Evolutionary conservation across 2,329 filamentous ascomycete species (phyloP), one percentile per base, ranked within the genome.

Genomic region (Paradendryphiella salina): DNA sequence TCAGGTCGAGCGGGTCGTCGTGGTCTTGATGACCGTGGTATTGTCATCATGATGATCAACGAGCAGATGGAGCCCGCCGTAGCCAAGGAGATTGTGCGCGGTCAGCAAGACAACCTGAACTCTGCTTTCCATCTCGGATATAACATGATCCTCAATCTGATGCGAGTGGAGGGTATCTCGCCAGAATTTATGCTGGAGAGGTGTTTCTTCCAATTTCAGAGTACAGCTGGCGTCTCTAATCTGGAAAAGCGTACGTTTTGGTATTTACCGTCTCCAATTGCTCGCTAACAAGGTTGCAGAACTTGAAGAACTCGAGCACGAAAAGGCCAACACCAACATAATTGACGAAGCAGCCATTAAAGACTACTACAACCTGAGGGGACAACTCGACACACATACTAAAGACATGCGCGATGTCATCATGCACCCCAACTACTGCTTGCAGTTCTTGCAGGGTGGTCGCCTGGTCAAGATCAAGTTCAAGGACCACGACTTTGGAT

Each of bases 21-120:
- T 84, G 94, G 94, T 76, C 87, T 99, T 46, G 94, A 99, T 77
- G 92, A 96, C 56, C 88, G 94, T 60, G 94, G 94, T 82, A 95
- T 97, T 63, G 94, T 99, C 62, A 97, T 99, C 72, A 97, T 99
- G 90, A 97, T 99, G 93, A 89, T 99, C 56, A 88, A 95, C 68
- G 89, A 95, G 73, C 90, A 94, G 76, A 93, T 99, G 78, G 94
- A 99, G 67, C 94, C 94, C 1, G 85, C 90, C 2, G 86, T 88
- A n/a, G 93, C 94, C 34, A 96, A 96, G 75, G 87, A 89, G 58
- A 96, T 99, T 63, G 94, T 99, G 10, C 90, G 94, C 45, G 94
- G 94, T 61, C 89, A 96, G 69, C 94, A 99, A 73, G 95, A 99
- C 73, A 91, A 92, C 61, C 85, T 99, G 23, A 97, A 97, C 75